phyloP scores from a whole-genome alignment of 129 eudicot genomes.

The Pseudognaphalium luteoalbum region DNA sequence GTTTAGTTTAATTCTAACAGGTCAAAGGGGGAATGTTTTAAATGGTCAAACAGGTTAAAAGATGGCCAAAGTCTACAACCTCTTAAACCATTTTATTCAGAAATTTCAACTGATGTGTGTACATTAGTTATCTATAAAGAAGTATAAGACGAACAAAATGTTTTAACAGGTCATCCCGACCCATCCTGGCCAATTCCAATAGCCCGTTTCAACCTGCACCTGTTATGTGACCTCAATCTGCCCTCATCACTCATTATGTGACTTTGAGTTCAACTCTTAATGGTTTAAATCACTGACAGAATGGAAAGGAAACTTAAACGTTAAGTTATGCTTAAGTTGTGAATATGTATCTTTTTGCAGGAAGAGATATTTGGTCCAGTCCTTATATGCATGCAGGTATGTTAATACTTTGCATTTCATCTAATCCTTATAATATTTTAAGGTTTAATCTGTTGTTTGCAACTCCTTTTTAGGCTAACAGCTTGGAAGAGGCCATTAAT shows the following conservation, averaged over 20 bases:
- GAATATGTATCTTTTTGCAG: slow-evolving; percentile 41
- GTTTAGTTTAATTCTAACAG: not conserved
- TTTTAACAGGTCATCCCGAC: no score
- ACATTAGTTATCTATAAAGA: no score
- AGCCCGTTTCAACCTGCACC: no score
- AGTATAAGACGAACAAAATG: no score
- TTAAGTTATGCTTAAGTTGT: slow-evolving; percentile 4
- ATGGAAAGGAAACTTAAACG: not conserved
- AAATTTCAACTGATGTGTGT: no score
- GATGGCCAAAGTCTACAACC: no score
- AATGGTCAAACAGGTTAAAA: no score
- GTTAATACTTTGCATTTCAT: slow-evolving; percentile 5
- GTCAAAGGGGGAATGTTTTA: not conserved
- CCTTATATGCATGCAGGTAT: slow-evolving; percentile 94
- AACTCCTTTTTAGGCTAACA: slow-evolving; percentile 69
- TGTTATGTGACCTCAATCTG: no score
- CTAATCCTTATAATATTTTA: not conserved
- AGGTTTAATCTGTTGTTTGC: slow-evolving; percentile 20
- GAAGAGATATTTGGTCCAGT: slow-evolving; percentile 97
- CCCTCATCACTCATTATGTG: not conserved
- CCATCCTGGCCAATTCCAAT: no score
- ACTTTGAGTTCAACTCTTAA: not conserved
- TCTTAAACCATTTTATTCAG: no score
- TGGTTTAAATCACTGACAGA: not conserved
- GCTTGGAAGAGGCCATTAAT: slow-evolving; percentile 91